A percentile compares a stretch with the other conserved stretches of the same genome.
phyloP scores from a whole-genome alignment of 306 rosid genomes.

The Crotalaria pallida region DNA sequence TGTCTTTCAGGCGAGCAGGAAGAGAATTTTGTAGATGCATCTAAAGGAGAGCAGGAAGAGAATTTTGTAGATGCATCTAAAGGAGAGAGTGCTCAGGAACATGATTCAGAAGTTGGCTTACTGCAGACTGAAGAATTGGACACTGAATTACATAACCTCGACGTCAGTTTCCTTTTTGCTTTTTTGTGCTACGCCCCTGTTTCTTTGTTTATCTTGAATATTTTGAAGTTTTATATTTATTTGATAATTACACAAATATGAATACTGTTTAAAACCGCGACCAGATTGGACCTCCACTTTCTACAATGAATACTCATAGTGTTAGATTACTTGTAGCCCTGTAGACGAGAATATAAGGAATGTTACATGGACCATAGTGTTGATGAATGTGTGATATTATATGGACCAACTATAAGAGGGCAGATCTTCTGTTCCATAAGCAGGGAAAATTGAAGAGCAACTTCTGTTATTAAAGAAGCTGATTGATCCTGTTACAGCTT shows the following conservation, averaged over 20 bases:
- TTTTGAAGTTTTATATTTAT: not conserved
- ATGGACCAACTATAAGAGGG: not conserved
- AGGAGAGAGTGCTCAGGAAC: conserved; percentile 43
- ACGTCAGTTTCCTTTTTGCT: conserved; percentile 36
- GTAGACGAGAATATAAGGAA: not conserved
- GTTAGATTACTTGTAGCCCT: conserved; percentile 1
- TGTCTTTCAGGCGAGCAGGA: conserved; percentile 49
- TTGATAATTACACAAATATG: not conserved
- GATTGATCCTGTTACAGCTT: not conserved
- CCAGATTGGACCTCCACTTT: not conserved
- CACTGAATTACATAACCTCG: conserved; percentile 25
- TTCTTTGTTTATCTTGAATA: conserved; percentile 8
- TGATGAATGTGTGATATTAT: no score
- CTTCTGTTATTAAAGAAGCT: not conserved
- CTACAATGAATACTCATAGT: not conserved
- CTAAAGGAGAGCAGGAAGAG: conserved; percentile 46
- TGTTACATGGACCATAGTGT: no score
- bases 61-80: conserved; percentile 38
- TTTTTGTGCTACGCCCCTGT: not conserved
- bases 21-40: conserved; percentile 41
- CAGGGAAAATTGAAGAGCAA: not conserved
- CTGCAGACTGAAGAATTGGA: conserved; percentile 45
- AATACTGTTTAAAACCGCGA: not conserved
- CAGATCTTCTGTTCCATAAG: not conserved
- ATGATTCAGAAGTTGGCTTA: conserved; percentile 36